Conservation (phyloP, 2,329 filamentous ascomycete genomes). For the Hypoxylon rubiginosum region DNA sequence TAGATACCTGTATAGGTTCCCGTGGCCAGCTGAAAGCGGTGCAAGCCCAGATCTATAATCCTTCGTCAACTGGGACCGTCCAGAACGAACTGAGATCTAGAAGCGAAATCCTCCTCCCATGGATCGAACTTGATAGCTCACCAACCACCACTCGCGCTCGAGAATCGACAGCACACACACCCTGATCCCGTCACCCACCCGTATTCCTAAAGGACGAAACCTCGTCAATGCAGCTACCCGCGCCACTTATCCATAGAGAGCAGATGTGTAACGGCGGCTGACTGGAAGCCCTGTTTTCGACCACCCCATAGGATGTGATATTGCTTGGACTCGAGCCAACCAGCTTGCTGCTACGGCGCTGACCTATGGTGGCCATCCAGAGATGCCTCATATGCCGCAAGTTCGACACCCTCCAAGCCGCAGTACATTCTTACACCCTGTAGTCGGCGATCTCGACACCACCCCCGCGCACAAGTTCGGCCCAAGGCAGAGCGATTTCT, state of each 20-base stretch:
- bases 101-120: constrained; percentile 19
- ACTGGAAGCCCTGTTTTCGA: constrained; percentile 10
- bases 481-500: constrained; percentile 9
- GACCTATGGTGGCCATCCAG: not conserved
- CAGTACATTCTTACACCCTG: not conserved
- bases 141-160: constrained; percentile 13
- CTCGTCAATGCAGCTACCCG: constrained; percentile 45
- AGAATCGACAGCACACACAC: not conserved
- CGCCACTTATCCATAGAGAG: constrained; percentile 39
- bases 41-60: constrained; percentile 15
- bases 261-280: constrained; percentile 38
- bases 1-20: constrained; percentile 16
- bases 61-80: not conserved
- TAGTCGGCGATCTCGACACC: constrained; percentile 4
- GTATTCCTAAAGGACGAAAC: not conserved
- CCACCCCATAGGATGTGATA: not conserved
- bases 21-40: constrained; percentile 27
- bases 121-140: constrained; percentile 29
- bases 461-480: not conserved
- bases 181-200: not conserved
- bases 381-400: not conserved
- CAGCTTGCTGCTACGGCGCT: not conserved
- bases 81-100: constrained; percentile 24
- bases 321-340: constrained; percentile 1
- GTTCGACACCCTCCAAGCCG: not conserved